These are phyloP conservation scores for Gossypium arboreum DNA, from an alignment of 345 rosid species.

Conservation along the genomic window DNA sequence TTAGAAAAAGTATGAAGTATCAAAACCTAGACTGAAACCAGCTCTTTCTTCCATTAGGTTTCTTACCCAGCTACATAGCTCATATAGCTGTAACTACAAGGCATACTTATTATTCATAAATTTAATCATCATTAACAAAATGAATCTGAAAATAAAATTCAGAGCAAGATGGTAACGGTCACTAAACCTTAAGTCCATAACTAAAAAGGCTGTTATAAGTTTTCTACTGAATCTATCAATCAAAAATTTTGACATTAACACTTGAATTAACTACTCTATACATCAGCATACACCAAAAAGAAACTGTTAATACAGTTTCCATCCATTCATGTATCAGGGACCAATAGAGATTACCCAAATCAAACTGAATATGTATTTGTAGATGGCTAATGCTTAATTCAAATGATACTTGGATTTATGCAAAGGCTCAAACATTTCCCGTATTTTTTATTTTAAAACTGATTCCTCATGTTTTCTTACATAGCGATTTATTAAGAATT, in stretches of 20 bases:
- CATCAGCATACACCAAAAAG: neutral
- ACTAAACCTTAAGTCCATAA: neutral
- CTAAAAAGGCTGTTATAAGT: neutral
- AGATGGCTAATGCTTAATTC: neutral
- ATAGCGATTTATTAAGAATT: neutral
- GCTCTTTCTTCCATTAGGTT: neutral
- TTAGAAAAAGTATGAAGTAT: neutral
- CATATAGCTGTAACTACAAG: neutral
- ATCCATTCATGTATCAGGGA: neutral
- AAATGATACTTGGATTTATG: too few relatives aligned
- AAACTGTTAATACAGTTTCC: neutral
- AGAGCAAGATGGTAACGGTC: neutral
- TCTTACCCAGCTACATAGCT: neutral
- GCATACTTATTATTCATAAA: neutral
- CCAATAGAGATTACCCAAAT: neutral
- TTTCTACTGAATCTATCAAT: slow-evolving; percentile 1
- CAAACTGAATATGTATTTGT: neutral
- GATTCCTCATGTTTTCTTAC: neutral
- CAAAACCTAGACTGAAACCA: neutral
- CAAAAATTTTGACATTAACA: neutral
- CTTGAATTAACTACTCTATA: neutral
- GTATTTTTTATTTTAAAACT: neutral
- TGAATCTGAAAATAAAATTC: neutral
- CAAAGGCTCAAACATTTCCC: too few relatives aligned
- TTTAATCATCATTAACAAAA: neutral